Percentiles rank a stretch among this genome's conserved stretches.
phyloP scores from a whole-genome alignment of 257 asterid species.

The Solanum lycopersicoides region DNA sequence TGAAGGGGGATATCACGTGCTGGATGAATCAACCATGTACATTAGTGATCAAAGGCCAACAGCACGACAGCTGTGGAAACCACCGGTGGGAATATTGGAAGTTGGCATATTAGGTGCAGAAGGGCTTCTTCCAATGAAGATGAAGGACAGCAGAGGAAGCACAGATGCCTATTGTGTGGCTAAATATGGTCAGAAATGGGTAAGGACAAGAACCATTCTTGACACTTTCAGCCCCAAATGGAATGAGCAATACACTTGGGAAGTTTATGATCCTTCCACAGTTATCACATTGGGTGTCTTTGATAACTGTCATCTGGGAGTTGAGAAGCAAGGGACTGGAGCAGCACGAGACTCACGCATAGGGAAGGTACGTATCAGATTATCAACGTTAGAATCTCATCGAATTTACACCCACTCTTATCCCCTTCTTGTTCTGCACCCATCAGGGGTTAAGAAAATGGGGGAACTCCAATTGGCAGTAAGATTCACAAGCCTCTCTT shows the following conservation, averaged over 20 bases:
- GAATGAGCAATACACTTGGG: slow-evolving; percentile 86
- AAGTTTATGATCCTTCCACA: slow-evolving; percentile 74
- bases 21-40: slow-evolving; percentile 64
- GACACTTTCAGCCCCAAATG: slow-evolving; percentile 51
- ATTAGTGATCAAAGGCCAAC: slow-evolving; percentile 71
- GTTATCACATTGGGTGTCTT: slow-evolving; percentile 66
- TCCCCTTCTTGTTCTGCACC: slow-evolving; percentile 63
- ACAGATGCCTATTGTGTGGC: slow-evolving; percentile 81
- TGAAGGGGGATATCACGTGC: slow-evolving; percentile 83
- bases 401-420: slow-evolving; percentile 49
- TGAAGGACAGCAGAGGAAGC: slow-evolving; percentile 52
- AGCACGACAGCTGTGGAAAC: slow-evolving; percentile 78
- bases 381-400: slow-evolving; percentile 52
- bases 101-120: slow-evolving; percentile 62
- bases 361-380: slow-evolving; percentile 62
- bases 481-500: slow-evolving; percentile 53
- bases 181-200: slow-evolving; percentile 76
- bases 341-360: slow-evolving; percentile 34
- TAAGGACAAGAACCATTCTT: slow-evolving; percentile 56
- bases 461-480: slow-evolving; percentile 63
- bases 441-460: slow-evolving; percentile 68
- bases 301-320: slow-evolving; percentile 53
- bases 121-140: slow-evolving; percentile 74
- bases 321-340: slow-evolving; percentile 9
- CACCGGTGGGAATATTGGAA: slow-evolving; percentile 57